A percentile compares a stretch with the other conserved stretches of the same genome.
Conservation (phyloP, 306 rosid species). For the Carpinus fangiana region DNA sequence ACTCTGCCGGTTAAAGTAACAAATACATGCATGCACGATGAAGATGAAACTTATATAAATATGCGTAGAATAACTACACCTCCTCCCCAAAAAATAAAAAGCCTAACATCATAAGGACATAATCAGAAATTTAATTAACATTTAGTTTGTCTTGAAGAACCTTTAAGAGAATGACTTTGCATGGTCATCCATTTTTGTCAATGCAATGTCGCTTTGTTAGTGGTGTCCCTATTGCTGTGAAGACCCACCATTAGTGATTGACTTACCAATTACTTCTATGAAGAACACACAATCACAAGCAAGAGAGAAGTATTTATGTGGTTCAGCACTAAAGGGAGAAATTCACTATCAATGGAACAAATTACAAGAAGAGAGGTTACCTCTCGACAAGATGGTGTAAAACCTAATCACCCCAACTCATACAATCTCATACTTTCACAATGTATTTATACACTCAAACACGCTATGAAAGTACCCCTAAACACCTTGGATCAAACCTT, state of each 20-base stretch:
- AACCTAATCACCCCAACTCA: background rate
- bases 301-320: background rate
- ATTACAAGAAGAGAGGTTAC: background rate
- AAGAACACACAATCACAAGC: background rate
- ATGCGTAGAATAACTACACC: background rate
- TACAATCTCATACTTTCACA: background rate
- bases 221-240: no score
- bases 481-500: background rate
- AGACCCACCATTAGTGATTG: no score
- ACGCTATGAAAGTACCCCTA: background rate
- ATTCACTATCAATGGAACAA: background rate
- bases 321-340: background rate
- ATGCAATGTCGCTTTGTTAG: background rate
- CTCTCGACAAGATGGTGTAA: background rate
- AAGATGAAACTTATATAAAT: background rate
- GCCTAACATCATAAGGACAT: background rate
- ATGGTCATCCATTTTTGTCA: background rate
- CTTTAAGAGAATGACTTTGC: background rate
- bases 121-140: background rate
- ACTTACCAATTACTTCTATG: no score
- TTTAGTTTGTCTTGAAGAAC: background rate
- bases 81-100: background rate
- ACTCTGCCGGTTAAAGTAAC: background rate
- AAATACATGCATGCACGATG: background rate
- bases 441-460: background rate